Percentiles rank a stretch among this genome's conserved stretches.
Conservation (phyloP, 2,329 filamentous ascomycete species). For the Fusarium oxysporum region DNA sequence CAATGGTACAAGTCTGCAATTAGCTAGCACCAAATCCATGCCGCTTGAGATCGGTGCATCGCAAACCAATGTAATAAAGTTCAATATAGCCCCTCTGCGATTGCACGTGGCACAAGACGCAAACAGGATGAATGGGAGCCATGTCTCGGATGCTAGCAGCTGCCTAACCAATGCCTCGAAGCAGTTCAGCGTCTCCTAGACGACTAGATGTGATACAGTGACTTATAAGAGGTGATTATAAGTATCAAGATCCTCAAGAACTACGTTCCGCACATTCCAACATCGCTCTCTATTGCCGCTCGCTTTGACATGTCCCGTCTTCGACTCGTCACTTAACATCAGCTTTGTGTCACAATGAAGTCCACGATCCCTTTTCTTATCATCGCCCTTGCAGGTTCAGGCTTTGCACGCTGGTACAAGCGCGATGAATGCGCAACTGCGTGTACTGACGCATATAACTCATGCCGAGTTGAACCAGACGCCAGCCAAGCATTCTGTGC, state of each 20-base stretch:
- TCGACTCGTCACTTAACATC: neutral
- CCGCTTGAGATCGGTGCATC: too few species aligned
- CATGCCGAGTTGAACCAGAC: neutral
- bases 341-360: neutral
- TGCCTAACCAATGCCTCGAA: neutral
- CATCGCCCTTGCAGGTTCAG: accelerated
- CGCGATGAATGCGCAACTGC: neutral
- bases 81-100: too few species aligned
- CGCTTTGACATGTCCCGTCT: too few species aligned
- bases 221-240: neutral
- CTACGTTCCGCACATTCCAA: neutral
- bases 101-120: neutral
- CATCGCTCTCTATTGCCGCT: neutral
- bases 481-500: constrained; percentile 2
- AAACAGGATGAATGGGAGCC: neutral
- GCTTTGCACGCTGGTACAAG: neutral
- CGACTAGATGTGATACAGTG: accelerated
- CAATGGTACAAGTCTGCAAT: neutral
- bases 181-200: accelerated
- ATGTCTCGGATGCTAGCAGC: neutral
- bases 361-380: neutral
- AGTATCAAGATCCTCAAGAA: neutral
- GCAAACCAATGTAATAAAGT: too few species aligned
- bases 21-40: neutral
- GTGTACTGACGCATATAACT: neutral